phyloP scores from a whole-genome alignment of 306 rosid species.

The Quercus robur region DNA sequence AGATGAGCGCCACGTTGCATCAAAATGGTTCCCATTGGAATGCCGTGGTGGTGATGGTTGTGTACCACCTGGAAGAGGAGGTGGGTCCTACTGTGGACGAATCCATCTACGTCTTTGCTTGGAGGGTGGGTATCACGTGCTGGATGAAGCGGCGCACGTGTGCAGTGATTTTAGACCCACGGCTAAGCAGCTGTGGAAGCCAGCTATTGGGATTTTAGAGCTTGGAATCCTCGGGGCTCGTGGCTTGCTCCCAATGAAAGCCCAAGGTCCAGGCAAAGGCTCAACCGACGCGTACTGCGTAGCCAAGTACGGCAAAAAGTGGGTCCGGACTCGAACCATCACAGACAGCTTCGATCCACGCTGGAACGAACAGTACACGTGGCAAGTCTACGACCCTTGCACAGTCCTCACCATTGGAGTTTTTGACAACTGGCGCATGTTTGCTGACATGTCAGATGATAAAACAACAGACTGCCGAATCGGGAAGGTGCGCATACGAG shows the following conservation, averaged over 20 bases:
- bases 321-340: constrained; percentile 61
- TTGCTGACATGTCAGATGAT: constrained; percentile 28
- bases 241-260: constrained; percentile 62
- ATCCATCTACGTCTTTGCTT: constrained; percentile 71
- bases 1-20: constrained; percentile 83
- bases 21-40: constrained; percentile 70
- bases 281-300: constrained; percentile 60
- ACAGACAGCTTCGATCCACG: constrained; percentile 54
- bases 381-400: constrained; percentile 59
- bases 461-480: constrained; percentile 38
- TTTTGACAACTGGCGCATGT: constrained; percentile 55
- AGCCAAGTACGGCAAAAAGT: constrained; percentile 62
- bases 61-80: background rate
- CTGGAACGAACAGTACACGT: constrained; percentile 73
- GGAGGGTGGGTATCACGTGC: constrained; percentile 98
- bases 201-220: constrained; percentile 79
- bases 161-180: constrained; percentile 94
- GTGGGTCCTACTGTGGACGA: constrained; percentile 67
- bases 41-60: constrained; percentile 7
- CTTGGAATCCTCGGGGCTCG: constrained; percentile 93
- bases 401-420: constrained; percentile 54
- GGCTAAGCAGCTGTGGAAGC: constrained; percentile 89
- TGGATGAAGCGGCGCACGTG: constrained; percentile 96
- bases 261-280: constrained; percentile 38
- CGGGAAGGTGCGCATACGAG: constrained; percentile 81